Evolutionary conservation across 2,329 filamentous ascomycete species (phyloP).

Genomic region (Phoma sp.): DNA sequence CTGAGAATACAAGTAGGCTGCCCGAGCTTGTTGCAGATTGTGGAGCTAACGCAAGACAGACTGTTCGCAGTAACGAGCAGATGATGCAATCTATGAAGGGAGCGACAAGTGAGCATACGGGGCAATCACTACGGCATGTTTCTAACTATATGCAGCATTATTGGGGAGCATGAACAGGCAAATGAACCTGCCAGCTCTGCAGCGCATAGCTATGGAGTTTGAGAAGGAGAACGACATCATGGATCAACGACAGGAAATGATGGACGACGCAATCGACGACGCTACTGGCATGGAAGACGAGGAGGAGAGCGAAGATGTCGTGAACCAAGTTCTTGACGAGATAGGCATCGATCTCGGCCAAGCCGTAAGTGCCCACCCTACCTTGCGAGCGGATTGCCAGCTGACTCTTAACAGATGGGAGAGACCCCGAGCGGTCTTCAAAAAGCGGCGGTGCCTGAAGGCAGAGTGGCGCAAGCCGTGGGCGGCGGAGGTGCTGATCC

Average conservation of each 20-base stretch:
- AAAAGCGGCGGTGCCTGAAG: slow-evolving; percentile 72
- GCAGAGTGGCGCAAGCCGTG: slow-evolving; percentile 83
- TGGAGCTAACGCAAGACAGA: slow-evolving; percentile 60
- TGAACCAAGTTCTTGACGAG: slow-evolving; percentile 95
- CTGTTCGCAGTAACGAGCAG: slow-evolving; percentile 96
- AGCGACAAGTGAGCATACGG: slow-evolving; percentile 64
- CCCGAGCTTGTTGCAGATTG: neutral
- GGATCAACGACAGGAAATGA: slow-evolving; percentile 99
- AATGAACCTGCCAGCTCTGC: slow-evolving; percentile 95
- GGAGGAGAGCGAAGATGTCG: slow-evolving; percentile 94
- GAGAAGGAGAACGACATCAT: slow-evolving; percentile 99
- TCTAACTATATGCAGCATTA: slow-evolving; percentile 60
- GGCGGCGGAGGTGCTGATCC: slow-evolving; percentile 74
- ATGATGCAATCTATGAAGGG: slow-evolving; percentile 99
- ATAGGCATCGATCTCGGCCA: slow-evolving; percentile 93
- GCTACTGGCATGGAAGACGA: slow-evolving; percentile 90
- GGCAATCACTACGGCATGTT: neutral
- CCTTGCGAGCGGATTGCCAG: neutral
- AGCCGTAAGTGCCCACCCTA: slow-evolving; percentile 65
- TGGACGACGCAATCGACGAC: slow-evolving; percentile 98
- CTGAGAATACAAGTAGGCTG: slow-evolving; percentile 83
- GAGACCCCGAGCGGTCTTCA: slow-evolving; percentile 88
- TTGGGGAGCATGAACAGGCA: slow-evolving; percentile 96
- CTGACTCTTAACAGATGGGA: slow-evolving; percentile 69
- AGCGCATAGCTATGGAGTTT: slow-evolving; percentile 98